Percentiles rank a stretch among this genome's conserved stretches.
phyloP scores from a whole-genome alignment of 129 eudicot species.

The Glebionis coronaria region DNA sequence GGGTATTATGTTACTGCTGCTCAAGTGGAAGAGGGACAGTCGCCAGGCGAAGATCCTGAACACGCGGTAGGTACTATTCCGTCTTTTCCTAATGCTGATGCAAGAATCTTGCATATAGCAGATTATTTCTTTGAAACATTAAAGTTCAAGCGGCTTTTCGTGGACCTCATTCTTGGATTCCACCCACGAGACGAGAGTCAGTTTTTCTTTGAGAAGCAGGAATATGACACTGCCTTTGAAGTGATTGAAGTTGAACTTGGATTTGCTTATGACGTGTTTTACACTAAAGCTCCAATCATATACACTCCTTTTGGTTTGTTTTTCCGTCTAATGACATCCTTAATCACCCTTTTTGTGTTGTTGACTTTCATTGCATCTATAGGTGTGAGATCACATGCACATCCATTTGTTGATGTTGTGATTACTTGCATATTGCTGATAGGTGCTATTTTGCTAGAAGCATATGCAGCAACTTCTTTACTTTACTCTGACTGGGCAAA shows the following conservation, averaged over 20 bases:
- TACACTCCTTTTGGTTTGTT: conserved; percentile 29
- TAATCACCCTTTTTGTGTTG: conserved; percentile 8
- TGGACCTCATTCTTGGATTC: conserved; percentile 47
- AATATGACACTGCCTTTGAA: conserved; percentile 24
- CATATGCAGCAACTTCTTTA: conserved; percentile 26
- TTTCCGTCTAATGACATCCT: conserved; percentile 19
- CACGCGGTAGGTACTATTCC: background rate
- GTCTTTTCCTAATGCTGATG: conserved; percentile 10
- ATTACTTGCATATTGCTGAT: conserved; percentile 34
- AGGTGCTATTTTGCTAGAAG: conserved; percentile 38
- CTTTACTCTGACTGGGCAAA: conserved; percentile 34
- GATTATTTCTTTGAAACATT: conserved; percentile 28
- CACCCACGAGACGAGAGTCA: conserved; percentile 37
- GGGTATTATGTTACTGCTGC: background rate
- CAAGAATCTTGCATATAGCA: conserved; percentile 26
- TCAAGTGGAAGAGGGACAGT: conserved; percentile 3
- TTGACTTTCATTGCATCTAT: conserved; percentile 12
- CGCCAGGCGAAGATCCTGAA: background rate
- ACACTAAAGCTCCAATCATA: conserved; percentile 34
- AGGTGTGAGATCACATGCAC: background rate
- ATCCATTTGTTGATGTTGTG: conserved; percentile 10
- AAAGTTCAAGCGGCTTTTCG: conserved; percentile 43
- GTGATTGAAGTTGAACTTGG: conserved; percentile 45
- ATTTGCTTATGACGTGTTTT: conserved; percentile 36
- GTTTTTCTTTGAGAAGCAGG: conserved; percentile 18